Percentiles rank a stretch among this genome's conserved stretches.
Conservation (phyloP, 495 filamentous ascomycete genomes). For the Physcia stellaris region DNA sequence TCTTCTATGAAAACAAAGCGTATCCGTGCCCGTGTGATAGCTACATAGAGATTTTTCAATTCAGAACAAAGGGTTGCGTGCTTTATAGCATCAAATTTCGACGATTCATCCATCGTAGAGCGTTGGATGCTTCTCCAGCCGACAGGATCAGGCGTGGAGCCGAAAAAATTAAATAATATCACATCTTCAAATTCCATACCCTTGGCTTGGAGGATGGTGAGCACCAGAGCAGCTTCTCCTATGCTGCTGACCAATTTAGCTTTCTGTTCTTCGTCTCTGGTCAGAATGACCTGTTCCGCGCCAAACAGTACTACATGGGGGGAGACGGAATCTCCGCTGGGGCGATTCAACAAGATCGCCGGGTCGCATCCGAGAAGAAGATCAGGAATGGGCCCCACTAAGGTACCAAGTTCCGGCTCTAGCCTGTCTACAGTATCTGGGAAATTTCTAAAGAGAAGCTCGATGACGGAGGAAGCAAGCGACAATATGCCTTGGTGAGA, state of each 20-base stretch:
- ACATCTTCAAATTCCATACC: slow-evolving; percentile 37
- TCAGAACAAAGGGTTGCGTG: slow-evolving; percentile 16
- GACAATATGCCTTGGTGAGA: slow-evolving; percentile 31
- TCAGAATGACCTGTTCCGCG: slow-evolving; percentile 31
- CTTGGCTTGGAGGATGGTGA: slow-evolving; percentile 31
- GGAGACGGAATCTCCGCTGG: slow-evolving; percentile 18
- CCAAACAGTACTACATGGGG: slow-evolving; percentile 24
- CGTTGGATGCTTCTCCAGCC: slow-evolving; percentile 6
- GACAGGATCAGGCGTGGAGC: slow-evolving; percentile 1
- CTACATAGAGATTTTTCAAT: slow-evolving; percentile 22
- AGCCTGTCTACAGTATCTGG: slow-evolving; percentile 28
- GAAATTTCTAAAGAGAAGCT: slow-evolving; percentile 22
- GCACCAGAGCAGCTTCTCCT: slow-evolving; percentile 21
- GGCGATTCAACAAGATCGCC: background rate
- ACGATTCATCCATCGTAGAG: background rate
- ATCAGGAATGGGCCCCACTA: slow-evolving; percentile 24
- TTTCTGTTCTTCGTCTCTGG: slow-evolving; percentile 24
- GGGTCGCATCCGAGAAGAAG: slow-evolving; percentile 20
- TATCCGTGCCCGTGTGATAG: slow-evolving; percentile 18
- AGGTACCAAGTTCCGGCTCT: slow-evolving; percentile 24
- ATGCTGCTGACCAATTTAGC: slow-evolving; percentile 18
- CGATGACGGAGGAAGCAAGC: slow-evolving; percentile 27
- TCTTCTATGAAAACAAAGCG: slow-evolving; percentile 20
- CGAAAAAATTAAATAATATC: slow-evolving; percentile 23
- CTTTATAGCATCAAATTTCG: slow-evolving; percentile 14